Percentiles rank a stretch among this genome's conserved stretches.
Conservation (phyloP, 2,329 filamentous ascomycete species). For the Microdochium bolleyi region DNA sequence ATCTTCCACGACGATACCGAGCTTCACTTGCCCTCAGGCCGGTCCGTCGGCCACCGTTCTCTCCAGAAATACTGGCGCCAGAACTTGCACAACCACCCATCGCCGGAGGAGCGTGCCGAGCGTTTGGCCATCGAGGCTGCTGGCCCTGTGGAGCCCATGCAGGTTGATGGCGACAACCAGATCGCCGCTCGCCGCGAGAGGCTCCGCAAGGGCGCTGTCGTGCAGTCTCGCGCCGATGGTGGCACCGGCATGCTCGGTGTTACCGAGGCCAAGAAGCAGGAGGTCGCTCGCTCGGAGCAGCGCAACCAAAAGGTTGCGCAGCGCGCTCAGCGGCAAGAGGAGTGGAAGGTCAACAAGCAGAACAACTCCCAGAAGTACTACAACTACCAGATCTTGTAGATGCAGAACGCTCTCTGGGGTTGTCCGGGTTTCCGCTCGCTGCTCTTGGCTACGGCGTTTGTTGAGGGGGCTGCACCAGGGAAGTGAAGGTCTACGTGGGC, state of each 20-base stretch:
- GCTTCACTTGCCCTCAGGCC: conserved; percentile 83
- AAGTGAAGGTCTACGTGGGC: too few species aligned
- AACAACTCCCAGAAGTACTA: conserved; percentile 65
- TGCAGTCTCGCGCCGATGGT: conserved; percentile 59
- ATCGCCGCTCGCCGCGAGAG: conserved; percentile 26
- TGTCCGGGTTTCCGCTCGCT: not conserved
- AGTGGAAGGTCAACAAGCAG: conserved; percentile 64
- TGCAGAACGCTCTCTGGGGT: not conserved
- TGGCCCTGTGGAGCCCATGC: conserved; percentile 24
- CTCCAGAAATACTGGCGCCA: conserved; percentile 85
- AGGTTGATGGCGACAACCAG: conserved; percentile 23
- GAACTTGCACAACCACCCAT: conserved; percentile 80
- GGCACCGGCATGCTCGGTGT: conserved; percentile 71
- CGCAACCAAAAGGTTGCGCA: conserved; percentile 59
- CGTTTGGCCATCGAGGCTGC: conserved; percentile 52
- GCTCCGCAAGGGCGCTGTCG: conserved; percentile 43
- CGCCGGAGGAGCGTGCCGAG: conserved; percentile 65
- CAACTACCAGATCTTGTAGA: conserved; percentile 35
- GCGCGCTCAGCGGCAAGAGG: conserved; percentile 52
- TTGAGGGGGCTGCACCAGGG: too few species aligned
- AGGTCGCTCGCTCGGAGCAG: conserved; percentile 59
- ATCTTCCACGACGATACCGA: conserved; percentile 92
- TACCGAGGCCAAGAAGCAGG: conserved; percentile 64
- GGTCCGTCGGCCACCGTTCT: conserved; percentile 83
- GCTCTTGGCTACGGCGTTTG: not conserved